phyloP scores from a whole-genome alignment of 257 asterid genomes.

The Mitragyna speciosa region DNA sequence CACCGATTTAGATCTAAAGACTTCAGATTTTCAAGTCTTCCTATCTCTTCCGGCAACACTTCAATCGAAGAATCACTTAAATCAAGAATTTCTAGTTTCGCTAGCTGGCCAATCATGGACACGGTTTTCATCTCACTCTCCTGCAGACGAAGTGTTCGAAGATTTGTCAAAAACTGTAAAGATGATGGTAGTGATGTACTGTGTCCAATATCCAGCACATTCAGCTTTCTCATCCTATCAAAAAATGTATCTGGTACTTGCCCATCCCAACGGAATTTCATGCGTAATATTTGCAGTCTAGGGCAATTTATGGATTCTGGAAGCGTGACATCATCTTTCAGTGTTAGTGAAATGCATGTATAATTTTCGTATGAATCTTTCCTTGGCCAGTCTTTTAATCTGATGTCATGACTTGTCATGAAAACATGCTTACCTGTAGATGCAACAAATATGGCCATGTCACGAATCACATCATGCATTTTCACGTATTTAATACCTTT shows the following conservation, averaged over 20 bases:
- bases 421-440: neutral
- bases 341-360: no score
- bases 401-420: neutral
- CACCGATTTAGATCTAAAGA: conserved; percentile 8
- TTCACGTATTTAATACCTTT: neutral
- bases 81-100: neutral
- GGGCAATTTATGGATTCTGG: no score
- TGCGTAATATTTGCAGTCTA: no score
- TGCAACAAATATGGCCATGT: neutral
- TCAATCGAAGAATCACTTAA: neutral
- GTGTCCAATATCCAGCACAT: conserved; percentile 1
- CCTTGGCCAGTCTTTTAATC: neutral
- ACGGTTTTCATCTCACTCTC: no score
- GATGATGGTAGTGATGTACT: no score
- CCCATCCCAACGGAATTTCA: no score
- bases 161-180: neutral
- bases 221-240: conserved; percentile 5
- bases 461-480: conserved; percentile 18
- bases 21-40: conserved; percentile 12
- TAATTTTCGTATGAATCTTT: neutral
- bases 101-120: neutral
- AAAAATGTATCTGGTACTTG: no score
- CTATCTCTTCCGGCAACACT: conserved; percentile 15
- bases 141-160: neutral
- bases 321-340: no score